Percentiles rank a stretch among this genome's conserved stretches.
phyloP scores from a whole-genome alignment of 2,329 filamentous ascomycete genomes.

The Lecanicillium sp. region DNA sequence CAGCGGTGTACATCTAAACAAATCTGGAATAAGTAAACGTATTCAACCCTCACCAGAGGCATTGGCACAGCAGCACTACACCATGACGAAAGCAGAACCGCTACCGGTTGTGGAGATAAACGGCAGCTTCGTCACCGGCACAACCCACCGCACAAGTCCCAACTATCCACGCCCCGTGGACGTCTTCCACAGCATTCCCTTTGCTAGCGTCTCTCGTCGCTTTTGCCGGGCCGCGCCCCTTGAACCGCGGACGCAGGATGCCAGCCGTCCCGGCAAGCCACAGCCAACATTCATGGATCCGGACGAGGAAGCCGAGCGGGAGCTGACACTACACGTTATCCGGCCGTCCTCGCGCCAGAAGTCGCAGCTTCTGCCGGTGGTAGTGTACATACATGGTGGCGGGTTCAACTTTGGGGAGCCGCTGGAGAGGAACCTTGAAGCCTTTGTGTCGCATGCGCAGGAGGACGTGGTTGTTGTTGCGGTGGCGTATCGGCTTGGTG shows the following conservation, averaged over 20 bases:
- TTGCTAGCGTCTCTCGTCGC: constrained; percentile 32
- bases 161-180: constrained; percentile 33
- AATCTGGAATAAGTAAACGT: no score
- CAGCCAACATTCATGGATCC: constrained; percentile 15
- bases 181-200: constrained; percentile 39
- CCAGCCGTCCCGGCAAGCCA: constrained; percentile 25
- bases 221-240: constrained; percentile 34
- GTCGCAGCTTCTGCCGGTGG: constrained; percentile 28
- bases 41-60: no score
- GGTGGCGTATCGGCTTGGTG: constrained; percentile 57
- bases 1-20: neutral
- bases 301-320: constrained; percentile 37
- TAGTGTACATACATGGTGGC: constrained; percentile 57
- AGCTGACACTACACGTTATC: constrained; percentile 44
- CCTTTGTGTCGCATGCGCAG: constrained; percentile 38
- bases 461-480: constrained; percentile 46
- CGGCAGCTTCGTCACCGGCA: constrained; percentile 16
- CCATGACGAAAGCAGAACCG: neutral
- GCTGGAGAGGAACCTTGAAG: constrained; percentile 49
- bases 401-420: constrained; percentile 49
- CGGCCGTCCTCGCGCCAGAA: constrained; percentile 21
- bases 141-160: constrained; percentile 12
- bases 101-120: constrained; percentile 12
- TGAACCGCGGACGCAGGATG: constrained; percentile 15
- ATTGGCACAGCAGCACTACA: no score